Evolutionary conservation across 2,329 filamentous ascomycete species (phyloP).

Genomic region (Fusarium dlaminii): DNA sequence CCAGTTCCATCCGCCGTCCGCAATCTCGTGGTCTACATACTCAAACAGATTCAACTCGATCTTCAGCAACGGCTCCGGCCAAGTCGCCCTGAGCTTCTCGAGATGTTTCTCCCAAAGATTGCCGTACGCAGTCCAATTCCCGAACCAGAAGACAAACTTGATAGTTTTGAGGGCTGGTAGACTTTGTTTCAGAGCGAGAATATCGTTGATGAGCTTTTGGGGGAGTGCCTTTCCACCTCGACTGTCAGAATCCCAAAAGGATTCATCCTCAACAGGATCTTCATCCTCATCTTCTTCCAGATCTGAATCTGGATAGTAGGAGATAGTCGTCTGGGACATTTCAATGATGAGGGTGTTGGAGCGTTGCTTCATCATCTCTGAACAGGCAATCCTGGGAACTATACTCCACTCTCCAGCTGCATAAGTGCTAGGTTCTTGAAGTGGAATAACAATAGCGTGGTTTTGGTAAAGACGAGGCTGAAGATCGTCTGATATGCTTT

Average conservation of each 20-base stretch:
- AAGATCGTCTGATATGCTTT: background rate
- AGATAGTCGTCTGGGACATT: background rate
- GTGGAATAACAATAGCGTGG: background rate
- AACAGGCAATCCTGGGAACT: background rate
- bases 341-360: background rate
- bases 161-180: background rate
- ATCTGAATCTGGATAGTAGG: background rate
- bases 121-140: background rate
- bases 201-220: background rate
- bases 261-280: background rate
- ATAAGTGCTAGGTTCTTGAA: background rate
- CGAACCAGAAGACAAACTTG: background rate
- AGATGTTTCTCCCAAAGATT: background rate
- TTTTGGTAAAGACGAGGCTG: background rate
- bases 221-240: background rate
- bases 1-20: background rate
- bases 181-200: background rate
- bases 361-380: background rate
- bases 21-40: background rate
- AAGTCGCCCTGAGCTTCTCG: background rate
- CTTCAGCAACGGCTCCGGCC: background rate
- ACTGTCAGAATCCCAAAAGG: rapidly evolving
- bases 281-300: background rate
- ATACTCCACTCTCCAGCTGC: background rate
- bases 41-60: background rate